Base-by-base conservation (phyloP, 1,139 yeast genomes). In the Blastobotrys persicus region DNA sequence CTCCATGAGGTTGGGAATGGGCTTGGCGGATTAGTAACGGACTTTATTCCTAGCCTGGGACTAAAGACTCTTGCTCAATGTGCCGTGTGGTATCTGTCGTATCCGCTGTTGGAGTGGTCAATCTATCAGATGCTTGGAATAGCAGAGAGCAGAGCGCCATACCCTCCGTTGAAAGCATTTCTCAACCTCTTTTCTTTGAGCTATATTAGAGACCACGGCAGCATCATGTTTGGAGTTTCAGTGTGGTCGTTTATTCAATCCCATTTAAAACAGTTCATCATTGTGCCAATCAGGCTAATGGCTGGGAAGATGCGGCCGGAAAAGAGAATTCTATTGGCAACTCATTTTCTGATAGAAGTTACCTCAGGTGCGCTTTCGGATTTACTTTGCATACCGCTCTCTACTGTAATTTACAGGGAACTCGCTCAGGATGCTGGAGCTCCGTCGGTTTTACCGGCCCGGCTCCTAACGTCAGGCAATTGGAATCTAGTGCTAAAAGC, bases 341-440 rank as follows among this genome's bases (percentile, higher is more conserved):
- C 37, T 6, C 45, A 32, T 13, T 42, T 42, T 32, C 16, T 42
- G 12, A 19, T 42, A 32, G 46, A 43, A n/a, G 19, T 43, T n/a
- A 28, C 38, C 3, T 37, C 46, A 2, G 31, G 40, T 3, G 32
- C 35, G 18, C 32, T 43, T 4, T 23, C 31, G 11, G 46, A 43
- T 33, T 33, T 43, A 12, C 19, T 43, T 3, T 28, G 32, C 31
- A 19, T 43, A 2, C 46, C 46, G 11, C 33, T 43, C 2, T 33
- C 46, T 7, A 31, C 32, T 12, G 31, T 31, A 3, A 33, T 34
- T n/a, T 34, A 18, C 16, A 18, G 46, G 2, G 40, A 20, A 11
- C 6, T 43, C 13, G 46, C 46, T 4, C 23, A 11, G 3, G 40
- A 14, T 5, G 23, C 41, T 17, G 26, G 41, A 6, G 7, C 17